phyloP scores from a whole-genome alignment of 805 yeast genomes.

The Spathaspora hagerdaliae region DNA sequence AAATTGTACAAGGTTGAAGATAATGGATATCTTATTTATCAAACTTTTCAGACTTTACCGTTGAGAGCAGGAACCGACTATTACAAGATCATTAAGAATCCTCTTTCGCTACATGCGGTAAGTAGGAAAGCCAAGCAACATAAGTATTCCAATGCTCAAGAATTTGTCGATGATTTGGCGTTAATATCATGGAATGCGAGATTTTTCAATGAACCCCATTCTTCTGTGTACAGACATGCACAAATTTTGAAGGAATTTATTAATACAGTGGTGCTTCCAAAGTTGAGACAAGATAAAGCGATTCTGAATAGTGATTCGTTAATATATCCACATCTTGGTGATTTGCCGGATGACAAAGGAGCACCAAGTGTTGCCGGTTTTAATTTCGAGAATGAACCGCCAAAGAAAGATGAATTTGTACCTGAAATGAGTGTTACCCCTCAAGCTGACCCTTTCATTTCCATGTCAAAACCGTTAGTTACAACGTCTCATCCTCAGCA shows the following conservation, averaged over 20 bases:
- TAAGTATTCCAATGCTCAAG: conserved; percentile 57
- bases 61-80: conserved; percentile 70
- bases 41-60: conserved; percentile 71
- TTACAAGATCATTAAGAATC: conserved; percentile 70
- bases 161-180: conserved; percentile 71
- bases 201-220: conserved; percentile 69
- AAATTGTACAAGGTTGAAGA: conserved; percentile 39
- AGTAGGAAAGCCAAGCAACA: conserved; percentile 52
- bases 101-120: conserved; percentile 77
- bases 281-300: conserved; percentile 39
- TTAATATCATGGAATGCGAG: conserved; percentile 91
- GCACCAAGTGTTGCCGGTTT: conserved; percentile 9
- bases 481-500: conserved; percentile 2
- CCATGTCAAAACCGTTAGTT: conserved; percentile 8
- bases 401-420: conserved; percentile 8
- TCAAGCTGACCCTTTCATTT: conserved; percentile 1
- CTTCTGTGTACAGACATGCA: conserved; percentile 68
- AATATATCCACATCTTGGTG: conserved; percentile 64
- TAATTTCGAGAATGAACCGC: conserved; percentile 7
- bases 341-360: conserved; percentile 51
- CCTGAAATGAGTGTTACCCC: conserved; percentile 7
- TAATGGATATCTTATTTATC: conserved; percentile 43
- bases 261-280: conserved; percentile 44
- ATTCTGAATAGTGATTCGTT: conserved; percentile 34
- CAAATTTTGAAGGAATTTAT: conserved; percentile 52